Evolutionary conservation across 1,139 yeast species (phyloP).

Genomic region (Candida buenavistaensis): DNA sequence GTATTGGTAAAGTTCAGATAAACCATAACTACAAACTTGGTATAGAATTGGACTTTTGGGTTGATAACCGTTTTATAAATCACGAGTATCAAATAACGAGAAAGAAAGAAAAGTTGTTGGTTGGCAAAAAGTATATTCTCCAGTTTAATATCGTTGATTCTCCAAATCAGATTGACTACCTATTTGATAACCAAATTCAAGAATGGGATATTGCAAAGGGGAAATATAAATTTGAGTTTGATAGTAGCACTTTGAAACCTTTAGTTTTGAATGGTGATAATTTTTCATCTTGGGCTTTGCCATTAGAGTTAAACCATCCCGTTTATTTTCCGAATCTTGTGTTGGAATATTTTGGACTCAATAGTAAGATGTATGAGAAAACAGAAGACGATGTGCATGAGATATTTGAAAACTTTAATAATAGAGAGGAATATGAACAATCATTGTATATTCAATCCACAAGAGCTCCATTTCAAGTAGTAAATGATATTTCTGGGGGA

Average conservation of each 20-base stretch:
- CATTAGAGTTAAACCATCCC: slow-evolving; percentile 24
- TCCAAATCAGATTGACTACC: slow-evolving; percentile 16
- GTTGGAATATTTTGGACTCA: slow-evolving; percentile 32
- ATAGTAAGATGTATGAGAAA: slow-evolving; percentile 13
- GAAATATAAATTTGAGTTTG: slow-evolving; percentile 10
- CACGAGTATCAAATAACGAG: slow-evolving; percentile 19
- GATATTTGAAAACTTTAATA: slow-evolving; percentile 20
- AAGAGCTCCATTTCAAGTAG: slow-evolving; percentile 11
- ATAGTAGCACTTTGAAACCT: slow-evolving; percentile 11
- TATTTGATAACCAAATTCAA: slow-evolving; percentile 20
- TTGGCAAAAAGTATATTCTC: slow-evolving; percentile 17
- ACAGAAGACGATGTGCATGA: slow-evolving; percentile 6
- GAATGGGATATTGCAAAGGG: slow-evolving; percentile 20
- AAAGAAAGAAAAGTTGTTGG: slow-evolving; percentile 5
- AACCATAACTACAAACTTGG: slow-evolving; percentile 34
- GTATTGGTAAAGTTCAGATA: slow-evolving; percentile 30
- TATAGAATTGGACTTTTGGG: slow-evolving; percentile 38
- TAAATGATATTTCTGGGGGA: slow-evolving; percentile 12
- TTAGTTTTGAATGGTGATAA: slow-evolving; percentile 6
- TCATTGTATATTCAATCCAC: slow-evolving; percentile 6
- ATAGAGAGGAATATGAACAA: slow-evolving; percentile 18
- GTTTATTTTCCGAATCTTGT: slow-evolving; percentile 29
- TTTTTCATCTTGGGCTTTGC: slow-evolving; percentile 19
- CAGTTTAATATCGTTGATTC: slow-evolving; percentile 9
- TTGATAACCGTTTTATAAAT: slow-evolving; percentile 31